These are phyloP conservation scores for Crithidia bombi DNA, from an alignment of 208 protist species.

Conservation along the genomic window DNA sequence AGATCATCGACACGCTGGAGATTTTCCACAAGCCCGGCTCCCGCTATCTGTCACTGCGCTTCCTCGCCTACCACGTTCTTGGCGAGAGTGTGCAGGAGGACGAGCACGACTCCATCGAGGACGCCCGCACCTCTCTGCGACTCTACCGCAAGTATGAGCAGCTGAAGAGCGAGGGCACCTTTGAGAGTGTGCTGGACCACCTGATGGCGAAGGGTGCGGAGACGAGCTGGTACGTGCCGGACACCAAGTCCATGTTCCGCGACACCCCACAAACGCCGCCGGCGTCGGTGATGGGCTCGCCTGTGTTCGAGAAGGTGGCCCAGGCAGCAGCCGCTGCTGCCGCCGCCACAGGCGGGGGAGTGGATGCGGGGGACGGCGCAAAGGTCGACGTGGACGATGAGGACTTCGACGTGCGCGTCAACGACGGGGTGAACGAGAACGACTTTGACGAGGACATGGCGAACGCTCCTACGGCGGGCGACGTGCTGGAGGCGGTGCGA, in stretches of 20 bases:
- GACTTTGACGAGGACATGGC: constrained; percentile 24
- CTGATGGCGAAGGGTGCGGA: constrained; percentile 87
- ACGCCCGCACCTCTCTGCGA: constrained; percentile 93
- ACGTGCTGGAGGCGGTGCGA: constrained; percentile 37
- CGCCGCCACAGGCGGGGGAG: not conserved
- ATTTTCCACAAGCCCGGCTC: constrained; percentile 92
- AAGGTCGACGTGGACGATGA: constrained; percentile 20
- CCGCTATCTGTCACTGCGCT: constrained; percentile 93
- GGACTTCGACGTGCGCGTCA: constrained; percentile 13
- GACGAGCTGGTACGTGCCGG: constrained; percentile 92
- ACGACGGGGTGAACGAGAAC: constrained; percentile 18
- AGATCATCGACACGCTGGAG: constrained; percentile 97
- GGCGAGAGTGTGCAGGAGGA: constrained; percentile 94
- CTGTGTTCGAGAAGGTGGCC: constrained; percentile 44
- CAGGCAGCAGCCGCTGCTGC: constrained; percentile 10
- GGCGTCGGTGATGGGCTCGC: constrained; percentile 55
- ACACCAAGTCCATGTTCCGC: constrained; percentile 54
- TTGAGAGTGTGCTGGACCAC: constrained; percentile 82
- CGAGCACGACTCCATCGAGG: constrained; percentile 96
- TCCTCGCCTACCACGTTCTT: constrained; percentile 94
- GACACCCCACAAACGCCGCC: constrained; percentile 50
- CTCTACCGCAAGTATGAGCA: constrained; percentile 91
- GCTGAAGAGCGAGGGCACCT: constrained; percentile 70
- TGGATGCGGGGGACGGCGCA: constrained; percentile 4
- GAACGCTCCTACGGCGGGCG: constrained; percentile 24